A percentile compares a stretch with the other conserved stretches of the same genome.
Conservation (phyloP, 805 yeast species). For the Myxozyma mucilagina region DNA sequence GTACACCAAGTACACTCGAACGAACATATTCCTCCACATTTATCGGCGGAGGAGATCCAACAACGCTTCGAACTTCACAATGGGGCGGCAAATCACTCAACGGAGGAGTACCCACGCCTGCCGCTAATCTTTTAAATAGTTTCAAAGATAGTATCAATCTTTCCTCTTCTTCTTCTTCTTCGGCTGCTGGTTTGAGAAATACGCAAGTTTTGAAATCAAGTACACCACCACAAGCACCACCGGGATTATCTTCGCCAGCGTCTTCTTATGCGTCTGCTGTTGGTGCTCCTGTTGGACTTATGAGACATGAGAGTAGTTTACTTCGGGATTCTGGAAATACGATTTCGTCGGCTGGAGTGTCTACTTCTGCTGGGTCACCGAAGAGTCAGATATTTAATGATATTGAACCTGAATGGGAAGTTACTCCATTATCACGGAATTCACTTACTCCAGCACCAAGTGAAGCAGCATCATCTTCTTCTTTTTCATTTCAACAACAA, state of each 20-base stretch:
- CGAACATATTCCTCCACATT: not conserved
- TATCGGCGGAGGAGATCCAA: not conserved
- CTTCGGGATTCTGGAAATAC: not conserved
- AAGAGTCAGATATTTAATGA: not conserved
- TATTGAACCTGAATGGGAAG: conserved; percentile 4
- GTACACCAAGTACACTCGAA: not conserved
- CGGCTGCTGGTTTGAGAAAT: not conserved
- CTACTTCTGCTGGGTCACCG: not conserved
- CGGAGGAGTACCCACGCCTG: not conserved
- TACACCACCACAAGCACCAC: conserved; percentile 2
- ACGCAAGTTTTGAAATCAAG: not conserved
- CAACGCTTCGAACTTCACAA: not conserved
- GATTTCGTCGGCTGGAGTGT: not conserved
- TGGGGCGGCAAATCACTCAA: not conserved
- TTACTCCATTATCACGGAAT: conserved; percentile 1
- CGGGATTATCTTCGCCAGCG: conserved; percentile 1
- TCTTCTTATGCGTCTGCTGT: not conserved
- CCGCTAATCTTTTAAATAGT: not conserved
- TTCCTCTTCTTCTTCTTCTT: too few relatives aligned
- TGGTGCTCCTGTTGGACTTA: not conserved
- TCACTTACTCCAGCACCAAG: not conserved
- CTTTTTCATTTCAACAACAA: too few relatives aligned
- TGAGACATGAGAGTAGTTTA: not conserved
- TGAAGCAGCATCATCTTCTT: not conserved
- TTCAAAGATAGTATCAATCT: not conserved